These are phyloP conservation scores for Mucor irregularis DNA, from an alignment of 371 early-diverging fungal genomes.

Conservation along the genomic window DNA sequence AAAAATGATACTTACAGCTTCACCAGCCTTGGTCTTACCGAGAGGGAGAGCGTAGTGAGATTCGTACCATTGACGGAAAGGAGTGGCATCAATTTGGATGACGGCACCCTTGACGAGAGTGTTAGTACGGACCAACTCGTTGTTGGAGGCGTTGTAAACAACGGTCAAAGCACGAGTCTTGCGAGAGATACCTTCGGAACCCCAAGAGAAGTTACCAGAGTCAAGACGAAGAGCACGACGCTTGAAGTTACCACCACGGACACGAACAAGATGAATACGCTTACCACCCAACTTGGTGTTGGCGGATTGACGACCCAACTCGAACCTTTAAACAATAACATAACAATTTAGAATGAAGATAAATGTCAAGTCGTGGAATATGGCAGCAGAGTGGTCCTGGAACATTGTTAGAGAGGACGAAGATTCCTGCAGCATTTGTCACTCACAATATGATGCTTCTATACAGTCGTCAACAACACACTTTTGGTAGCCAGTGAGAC, in stretches of 20 bases:
- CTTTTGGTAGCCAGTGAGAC: no score
- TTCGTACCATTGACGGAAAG: conserved; percentile 99
- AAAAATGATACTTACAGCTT: conserved; percentile 46
- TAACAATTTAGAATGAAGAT: conserved; percentile 45
- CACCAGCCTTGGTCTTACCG: conserved; percentile 84
- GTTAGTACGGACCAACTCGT: conserved; percentile 99
- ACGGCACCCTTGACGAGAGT: conserved; percentile 99
- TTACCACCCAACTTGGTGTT: conserved; percentile 97
- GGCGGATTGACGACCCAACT: conserved; percentile 97
- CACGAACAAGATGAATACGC: conserved; percentile 94
- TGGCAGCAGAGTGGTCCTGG: conserved; percentile 48
- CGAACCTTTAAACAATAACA: conserved; percentile 72
- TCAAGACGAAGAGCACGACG: conserved; percentile 98
- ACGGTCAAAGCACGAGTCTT: conserved; percentile 97
- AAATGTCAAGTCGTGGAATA: conserved; percentile 36
- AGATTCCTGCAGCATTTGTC: conserved; percentile 90
- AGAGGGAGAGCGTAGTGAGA: conserved; percentile 90
- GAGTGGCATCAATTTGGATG: conserved; percentile 98
- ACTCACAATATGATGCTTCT: conserved; percentile 73
- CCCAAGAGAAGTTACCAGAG: conserved; percentile 98
- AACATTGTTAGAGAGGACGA: conserved; percentile 34
- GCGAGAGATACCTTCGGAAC: conserved; percentile 91
- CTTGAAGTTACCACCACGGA: conserved; percentile 99
- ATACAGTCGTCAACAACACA: no score
- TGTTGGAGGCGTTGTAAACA: conserved; percentile 99